phyloP scores from a whole-genome alignment of 495 filamentous ascomycete species.

The Penicillium antarcticum region DNA sequence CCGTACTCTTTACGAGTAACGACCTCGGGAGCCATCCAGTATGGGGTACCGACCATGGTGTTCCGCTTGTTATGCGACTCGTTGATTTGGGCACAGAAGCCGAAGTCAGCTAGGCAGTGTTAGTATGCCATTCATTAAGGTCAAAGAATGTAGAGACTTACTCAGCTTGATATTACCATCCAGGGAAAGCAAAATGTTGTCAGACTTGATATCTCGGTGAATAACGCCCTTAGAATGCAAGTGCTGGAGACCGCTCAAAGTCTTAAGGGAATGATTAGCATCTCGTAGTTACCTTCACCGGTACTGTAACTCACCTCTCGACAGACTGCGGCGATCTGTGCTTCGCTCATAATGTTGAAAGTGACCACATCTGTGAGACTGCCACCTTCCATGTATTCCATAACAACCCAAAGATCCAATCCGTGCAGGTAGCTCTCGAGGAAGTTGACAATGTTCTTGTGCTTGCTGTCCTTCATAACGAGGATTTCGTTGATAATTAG shows the following conservation, averaged over 20 bases:
- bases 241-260: constrained; percentile 86
- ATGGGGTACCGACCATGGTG: constrained; percentile 98
- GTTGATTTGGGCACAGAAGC: constrained; percentile 98
- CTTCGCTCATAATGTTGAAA: constrained; percentile 97
- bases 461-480: constrained; percentile 98
- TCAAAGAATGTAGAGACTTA: constrained; percentile 46
- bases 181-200: constrained; percentile 92
- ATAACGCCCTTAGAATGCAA: constrained; percentile 97
- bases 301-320: constrained; percentile 60
- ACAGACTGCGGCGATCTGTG: constrained; percentile 94
- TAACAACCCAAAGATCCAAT: constrained; percentile 95
- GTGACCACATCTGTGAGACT: constrained; percentile 97
- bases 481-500: constrained; percentile 98
- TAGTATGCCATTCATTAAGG: constrained; percentile 14
- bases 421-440: constrained; percentile 90
- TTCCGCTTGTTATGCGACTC: constrained; percentile 95
- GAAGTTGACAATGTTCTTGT: constrained; percentile 99
- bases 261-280: constrained; percentile 42
- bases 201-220: constrained; percentile 97
- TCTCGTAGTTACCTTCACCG: not conserved
- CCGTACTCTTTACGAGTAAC: constrained; percentile 97
- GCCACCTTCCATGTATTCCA: constrained; percentile 99
- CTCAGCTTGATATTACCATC: constrained; percentile 98
- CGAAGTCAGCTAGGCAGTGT: constrained; percentile 78
- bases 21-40: constrained; percentile 99